These are phyloP conservation scores for Fraxinus floribunda DNA, from an alignment of 305 asterid species.

Conservation along the genomic window DNA sequence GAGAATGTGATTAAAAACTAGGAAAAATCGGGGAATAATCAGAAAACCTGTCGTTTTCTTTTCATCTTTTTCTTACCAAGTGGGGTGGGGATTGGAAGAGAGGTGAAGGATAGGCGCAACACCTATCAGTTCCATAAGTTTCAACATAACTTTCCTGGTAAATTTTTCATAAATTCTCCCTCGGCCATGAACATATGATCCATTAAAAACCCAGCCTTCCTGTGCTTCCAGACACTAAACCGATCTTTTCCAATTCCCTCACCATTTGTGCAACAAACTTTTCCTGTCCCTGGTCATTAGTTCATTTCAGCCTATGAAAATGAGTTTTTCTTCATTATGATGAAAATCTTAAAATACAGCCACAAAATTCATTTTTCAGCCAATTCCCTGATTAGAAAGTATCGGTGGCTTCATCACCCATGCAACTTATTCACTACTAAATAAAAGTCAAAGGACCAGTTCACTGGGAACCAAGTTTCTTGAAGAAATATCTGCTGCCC, in stretches of 20 bases:
- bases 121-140: background rate
- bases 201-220: background rate
- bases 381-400: background rate
- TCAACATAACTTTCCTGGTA: background rate
- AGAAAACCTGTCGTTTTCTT: background rate
- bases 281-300: background rate
- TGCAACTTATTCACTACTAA: background rate
- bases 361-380: background rate
- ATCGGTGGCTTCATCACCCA: background rate
- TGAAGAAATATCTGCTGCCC: background rate
- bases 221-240: background rate
- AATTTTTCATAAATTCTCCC: background rate
- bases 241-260: background rate
- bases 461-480: background rate
- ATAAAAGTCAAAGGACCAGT: background rate
- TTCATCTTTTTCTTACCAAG: background rate
- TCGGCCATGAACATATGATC: background rate
- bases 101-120: background rate
- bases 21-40: background rate
- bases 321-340: background rate
- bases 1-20: background rate
- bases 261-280: background rate
- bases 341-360: background rate
- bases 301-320: background rate
- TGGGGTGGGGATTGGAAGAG: background rate